These are phyloP conservation scores for Penicillium taxi DNA, from an alignment of 495 filamentous ascomycete species.

Conservation along the genomic window DNA sequence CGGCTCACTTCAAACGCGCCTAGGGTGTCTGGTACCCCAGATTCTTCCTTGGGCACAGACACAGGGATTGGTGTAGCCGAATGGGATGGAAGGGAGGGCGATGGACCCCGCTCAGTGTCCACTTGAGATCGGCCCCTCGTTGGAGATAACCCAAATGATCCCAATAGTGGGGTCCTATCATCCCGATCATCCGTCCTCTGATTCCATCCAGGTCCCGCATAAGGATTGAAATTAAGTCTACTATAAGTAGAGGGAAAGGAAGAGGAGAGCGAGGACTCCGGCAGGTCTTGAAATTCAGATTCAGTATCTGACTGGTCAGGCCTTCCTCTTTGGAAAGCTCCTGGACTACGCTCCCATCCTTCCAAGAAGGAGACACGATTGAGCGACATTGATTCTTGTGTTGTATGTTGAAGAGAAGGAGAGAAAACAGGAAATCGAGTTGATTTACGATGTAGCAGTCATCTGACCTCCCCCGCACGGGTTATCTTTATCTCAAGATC, in stretches of 20 bases:
- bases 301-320: conserved; percentile 24
- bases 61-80: conserved; percentile 1
- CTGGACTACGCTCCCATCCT: conserved; percentile 38
- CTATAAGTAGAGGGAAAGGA: conserved; percentile 37
- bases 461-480: neutral
- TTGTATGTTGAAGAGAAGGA: neutral
- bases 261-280: conserved; percentile 29
- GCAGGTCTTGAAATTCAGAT: conserved; percentile 28
- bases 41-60: conserved; percentile 6
- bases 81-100: neutral
- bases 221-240: conserved; percentile 41
- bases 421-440: too few relatives aligned
- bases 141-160: conserved; percentile 14
- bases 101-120: conserved; percentile 7
- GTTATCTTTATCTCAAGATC: neutral
- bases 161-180: conserved; percentile 23
- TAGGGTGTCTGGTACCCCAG: conserved; percentile 36
- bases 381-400: conserved; percentile 21
- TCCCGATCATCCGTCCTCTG: conserved; percentile 25
- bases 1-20: conserved; percentile 63
- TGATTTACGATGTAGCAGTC: too few relatives aligned
- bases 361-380: conserved; percentile 33
- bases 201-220: conserved; percentile 36
- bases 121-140: conserved; percentile 12
- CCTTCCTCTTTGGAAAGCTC: conserved; percentile 24